phyloP scores from a whole-genome alignment of 768 basidiomycete species.

The Chalciporus pseudorubinellus region DNA sequence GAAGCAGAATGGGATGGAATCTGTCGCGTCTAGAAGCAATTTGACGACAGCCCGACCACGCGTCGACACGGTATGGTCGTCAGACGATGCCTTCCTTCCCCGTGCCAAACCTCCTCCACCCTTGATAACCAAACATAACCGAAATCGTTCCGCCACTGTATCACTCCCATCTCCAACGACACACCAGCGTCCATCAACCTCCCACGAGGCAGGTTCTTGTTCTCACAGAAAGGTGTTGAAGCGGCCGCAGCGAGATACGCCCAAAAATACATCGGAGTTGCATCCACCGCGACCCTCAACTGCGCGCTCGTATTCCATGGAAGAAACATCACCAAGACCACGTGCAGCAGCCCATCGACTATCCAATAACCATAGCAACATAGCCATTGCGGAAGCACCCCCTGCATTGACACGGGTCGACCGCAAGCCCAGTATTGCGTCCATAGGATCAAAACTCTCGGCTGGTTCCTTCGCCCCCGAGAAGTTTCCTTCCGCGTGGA shows the following conservation, averaged over 20 bases:
- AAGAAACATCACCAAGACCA: background rate
- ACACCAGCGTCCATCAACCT: background rate
- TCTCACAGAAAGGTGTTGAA: background rate
- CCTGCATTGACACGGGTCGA: background rate
- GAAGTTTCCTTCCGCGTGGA: background rate
- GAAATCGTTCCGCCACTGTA: slow-evolving; percentile 1
- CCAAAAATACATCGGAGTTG: background rate
- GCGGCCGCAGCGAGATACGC: background rate
- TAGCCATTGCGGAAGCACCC: background rate
- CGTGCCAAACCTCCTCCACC: slow-evolving; percentile 20
- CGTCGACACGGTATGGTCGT: slow-evolving; percentile 10
- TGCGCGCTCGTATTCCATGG: background rate
- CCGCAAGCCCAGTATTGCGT: background rate
- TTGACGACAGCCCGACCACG: background rate
- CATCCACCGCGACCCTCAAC: background rate
- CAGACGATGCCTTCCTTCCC: slow-evolving; percentile 20
- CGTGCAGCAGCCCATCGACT: background rate
- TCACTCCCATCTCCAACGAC: background rate
- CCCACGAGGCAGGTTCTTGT: background rate
- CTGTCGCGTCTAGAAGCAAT: background rate
- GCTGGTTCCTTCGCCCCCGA: background rate
- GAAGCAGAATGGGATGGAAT: background rate
- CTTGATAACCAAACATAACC: slow-evolving; percentile 9
- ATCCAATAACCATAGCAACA: background rate
- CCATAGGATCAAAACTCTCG: background rate